Conservation (phyloP, 352 stramenopile species). For the Phytophthora colocasiae region DNA sequence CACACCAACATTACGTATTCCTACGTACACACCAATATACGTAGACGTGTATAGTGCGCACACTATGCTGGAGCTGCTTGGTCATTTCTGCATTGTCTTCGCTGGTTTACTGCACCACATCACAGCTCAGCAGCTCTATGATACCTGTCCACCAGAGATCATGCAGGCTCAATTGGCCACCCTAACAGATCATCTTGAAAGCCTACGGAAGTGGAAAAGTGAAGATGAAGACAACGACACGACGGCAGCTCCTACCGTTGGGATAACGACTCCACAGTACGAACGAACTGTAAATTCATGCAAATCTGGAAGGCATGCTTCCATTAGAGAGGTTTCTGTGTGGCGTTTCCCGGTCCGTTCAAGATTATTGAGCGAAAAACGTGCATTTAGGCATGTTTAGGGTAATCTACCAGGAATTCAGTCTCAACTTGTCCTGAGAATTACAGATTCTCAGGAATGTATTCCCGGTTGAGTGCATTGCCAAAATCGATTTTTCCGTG, state of each 20-base stretch:
- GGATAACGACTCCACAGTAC: neutral
- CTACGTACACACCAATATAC: no score
- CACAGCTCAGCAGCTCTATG: conserved; percentile 55
- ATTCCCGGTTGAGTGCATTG: no score
- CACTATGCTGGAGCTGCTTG: conserved; percentile 64
- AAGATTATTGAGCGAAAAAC: no score
- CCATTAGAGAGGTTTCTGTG: no score
- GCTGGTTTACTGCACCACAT: conserved; percentile 66
- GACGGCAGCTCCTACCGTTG: neutral
- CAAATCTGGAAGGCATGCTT: conserved; percentile 23
- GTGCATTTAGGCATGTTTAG: no score
- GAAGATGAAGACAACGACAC: conserved; percentile 9
- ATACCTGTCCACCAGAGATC: conserved; percentile 58
- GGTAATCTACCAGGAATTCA: no score
- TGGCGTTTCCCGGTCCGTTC: no score
- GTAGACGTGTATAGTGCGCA: no score
- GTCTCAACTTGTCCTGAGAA: no score
- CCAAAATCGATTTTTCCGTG: no score
- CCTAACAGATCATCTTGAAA: conserved; percentile 47
- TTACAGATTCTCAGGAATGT: no score
- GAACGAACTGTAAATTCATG: conserved; percentile 8
- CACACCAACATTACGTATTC: no score
- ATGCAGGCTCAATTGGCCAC: conserved; percentile 54
- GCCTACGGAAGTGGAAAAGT: conserved; percentile 23
- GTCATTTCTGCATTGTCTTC: conserved; percentile 62